Evolutionary conservation across 2,329 filamentous ascomycete genomes (phyloP).

Genomic region (Colletotrichum sp.): DNA sequence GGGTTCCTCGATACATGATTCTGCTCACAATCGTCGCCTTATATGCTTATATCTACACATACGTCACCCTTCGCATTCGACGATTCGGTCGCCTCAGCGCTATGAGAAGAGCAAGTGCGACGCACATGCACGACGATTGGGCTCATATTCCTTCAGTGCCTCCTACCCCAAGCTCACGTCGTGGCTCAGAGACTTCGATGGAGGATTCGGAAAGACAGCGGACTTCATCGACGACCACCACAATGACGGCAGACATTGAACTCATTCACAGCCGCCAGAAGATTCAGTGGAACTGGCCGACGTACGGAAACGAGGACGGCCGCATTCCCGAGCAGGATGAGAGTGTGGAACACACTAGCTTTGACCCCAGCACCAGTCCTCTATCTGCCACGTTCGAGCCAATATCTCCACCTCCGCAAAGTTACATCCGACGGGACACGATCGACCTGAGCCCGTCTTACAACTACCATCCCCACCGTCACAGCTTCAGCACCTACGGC

Average conservation of each 20-base stretch:
- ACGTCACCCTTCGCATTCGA: slow-evolving; percentile 56
- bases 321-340: slow-evolving; percentile 3
- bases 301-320: slow-evolving; percentile 11
- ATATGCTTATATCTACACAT: slow-evolving; percentile 73
- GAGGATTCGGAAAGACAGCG: slow-evolving; percentile 18
- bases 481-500: slow-evolving; percentile 5
- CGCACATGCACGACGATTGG: neutral
- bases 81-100: slow-evolving; percentile 36
- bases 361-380: slow-evolving; percentile 3
- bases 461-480: neutral
- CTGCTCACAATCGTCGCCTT: slow-evolving; percentile 67
- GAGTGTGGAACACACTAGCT: neutral
- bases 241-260: slow-evolving; percentile 11
- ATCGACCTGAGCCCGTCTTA: neutral
- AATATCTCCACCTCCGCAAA: slow-evolving; percentile 14
- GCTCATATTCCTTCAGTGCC: slow-evolving; percentile 24
- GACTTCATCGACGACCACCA: neutral
- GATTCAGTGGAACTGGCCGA: slow-evolving; percentile 21
- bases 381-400: slow-evolving; percentile 8
- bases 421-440: slow-evolving; percentile 16
- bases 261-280: slow-evolving; percentile 15
- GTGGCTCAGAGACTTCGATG: slow-evolving; percentile 15
- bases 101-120: slow-evolving; percentile 12
- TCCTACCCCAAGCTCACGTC: slow-evolving; percentile 28
- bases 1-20: slow-evolving; percentile 77